Percentiles rank a stretch among this genome's conserved stretches.
These are phyloP conservation scores for Casuarina equisetifolia DNA, from an alignment of 306 rosid genomes.

Conservation along the genomic window DNA sequence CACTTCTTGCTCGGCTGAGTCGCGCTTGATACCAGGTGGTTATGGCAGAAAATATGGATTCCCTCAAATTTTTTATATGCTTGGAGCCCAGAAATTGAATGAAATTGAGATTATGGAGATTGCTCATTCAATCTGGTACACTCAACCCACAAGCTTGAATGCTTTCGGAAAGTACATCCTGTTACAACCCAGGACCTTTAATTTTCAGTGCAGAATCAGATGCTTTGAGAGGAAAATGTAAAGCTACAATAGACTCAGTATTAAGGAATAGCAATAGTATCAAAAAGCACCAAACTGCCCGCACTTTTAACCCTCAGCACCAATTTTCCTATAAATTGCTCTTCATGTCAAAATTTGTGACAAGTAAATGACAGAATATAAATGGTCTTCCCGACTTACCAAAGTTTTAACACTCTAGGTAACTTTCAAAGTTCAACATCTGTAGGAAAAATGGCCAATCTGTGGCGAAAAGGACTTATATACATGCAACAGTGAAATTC, in stretches of 20 bases:
- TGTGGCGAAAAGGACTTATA: slow-evolving; percentile 9
- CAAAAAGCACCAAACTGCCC: not conserved
- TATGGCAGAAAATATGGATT: not conserved
- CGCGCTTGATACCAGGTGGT: not conserved
- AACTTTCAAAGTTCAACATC: not conserved
- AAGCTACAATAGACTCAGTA: not conserved
- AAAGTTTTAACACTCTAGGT: not conserved
- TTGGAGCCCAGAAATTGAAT: not conserved
- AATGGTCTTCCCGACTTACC: not conserved
- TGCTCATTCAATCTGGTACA: not conserved
- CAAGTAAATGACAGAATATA: not conserved
- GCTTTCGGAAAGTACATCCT: not conserved
- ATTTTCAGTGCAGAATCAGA: not conserved
- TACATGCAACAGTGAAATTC: slow-evolving; percentile 8
- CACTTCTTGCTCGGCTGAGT: not conserved
- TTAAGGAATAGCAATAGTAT: not conserved
- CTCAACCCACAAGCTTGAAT: not conserved
- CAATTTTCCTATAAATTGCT: not conserved
- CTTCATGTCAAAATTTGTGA: not conserved
- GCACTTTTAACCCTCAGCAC: not conserved
- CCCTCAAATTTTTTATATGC: not conserved
- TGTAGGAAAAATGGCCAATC: not conserved
- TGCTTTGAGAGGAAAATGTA: not conserved
- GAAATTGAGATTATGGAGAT: not conserved
- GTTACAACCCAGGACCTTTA: not conserved